Evolutionary conservation across 768 basidiomycete genomes (phyloP).

Genomic region (Mycena vulgaris): DNA sequence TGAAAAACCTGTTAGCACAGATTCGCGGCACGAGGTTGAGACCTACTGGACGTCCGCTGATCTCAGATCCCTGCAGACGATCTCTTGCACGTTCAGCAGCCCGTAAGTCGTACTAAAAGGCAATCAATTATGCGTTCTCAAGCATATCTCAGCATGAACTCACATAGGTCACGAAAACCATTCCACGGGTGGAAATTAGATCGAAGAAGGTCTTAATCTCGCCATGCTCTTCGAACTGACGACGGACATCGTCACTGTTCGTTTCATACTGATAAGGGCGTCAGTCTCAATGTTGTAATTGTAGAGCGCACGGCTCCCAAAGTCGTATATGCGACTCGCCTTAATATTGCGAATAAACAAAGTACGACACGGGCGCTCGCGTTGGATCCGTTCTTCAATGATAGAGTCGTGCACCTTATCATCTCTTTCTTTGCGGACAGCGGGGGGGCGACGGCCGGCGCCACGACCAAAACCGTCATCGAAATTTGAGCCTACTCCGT

Average conservation of each 20-base stretch:
- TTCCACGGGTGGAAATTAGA: slow-evolving; percentile 93
- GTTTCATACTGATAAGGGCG: slow-evolving; percentile 82
- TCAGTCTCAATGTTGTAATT: slow-evolving; percentile 3
- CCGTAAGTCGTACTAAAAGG: slow-evolving; percentile 86
- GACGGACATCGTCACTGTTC: slow-evolving; percentile 86
- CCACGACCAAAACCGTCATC: slow-evolving; percentile 66
- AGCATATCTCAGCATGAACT: slow-evolving; percentile 54
- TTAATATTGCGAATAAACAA: slow-evolving; percentile 98
- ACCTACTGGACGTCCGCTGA: slow-evolving; percentile 91
- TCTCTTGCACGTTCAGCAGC: slow-evolving; percentile 95
- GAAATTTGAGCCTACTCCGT: slow-evolving; percentile 72
- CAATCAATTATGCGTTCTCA: slow-evolving; percentile 33
- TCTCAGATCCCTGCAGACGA: slow-evolving; percentile 89
- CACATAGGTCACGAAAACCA: slow-evolving; percentile 99
- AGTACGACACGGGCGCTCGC: slow-evolving; percentile 95
- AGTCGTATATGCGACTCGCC: slow-evolving; percentile 69
- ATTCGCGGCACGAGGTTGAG: slow-evolving; percentile 26
- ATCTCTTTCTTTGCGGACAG: slow-evolving; percentile 81
- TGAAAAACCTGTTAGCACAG: slow-evolving; percentile 11
- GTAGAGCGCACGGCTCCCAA: slow-evolving; percentile 8
- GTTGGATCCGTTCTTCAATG: slow-evolving; percentile 94
- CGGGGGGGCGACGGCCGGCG: slow-evolving; percentile 62
- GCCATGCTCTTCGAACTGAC: slow-evolving; percentile 92
- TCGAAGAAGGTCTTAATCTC: slow-evolving; percentile 99
- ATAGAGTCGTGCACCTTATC: slow-evolving; percentile 93